phyloP scores from a whole-genome alignment of 2,329 filamentous ascomycete genomes.

The Paraphaeosphaeria sporulosa region DNA sequence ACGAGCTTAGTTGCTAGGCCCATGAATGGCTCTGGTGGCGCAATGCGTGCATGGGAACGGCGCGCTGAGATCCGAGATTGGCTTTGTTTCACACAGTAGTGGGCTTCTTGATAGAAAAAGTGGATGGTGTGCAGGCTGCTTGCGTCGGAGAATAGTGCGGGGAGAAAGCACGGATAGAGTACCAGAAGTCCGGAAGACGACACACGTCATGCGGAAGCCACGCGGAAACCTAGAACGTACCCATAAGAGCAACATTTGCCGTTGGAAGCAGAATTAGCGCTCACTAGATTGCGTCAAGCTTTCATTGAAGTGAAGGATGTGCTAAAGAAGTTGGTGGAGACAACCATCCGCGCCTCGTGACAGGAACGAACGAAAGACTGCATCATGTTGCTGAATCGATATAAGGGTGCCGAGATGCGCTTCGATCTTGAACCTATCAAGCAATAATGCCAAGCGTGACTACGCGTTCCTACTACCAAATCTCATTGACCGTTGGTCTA shows the following conservation, averaged over 20 bases:
- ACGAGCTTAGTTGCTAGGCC: neutral
- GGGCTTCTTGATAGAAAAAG: neutral
- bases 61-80: neutral
- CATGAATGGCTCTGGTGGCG: neutral
- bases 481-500: neutral
- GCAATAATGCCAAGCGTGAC: neutral
- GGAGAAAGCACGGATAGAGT: neutral
- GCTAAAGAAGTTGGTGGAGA: neutral
- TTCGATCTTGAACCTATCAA: neutral
- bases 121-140: conserved; percentile 2
- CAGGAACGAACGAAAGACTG: neutral
- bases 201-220: conserved; percentile 9
- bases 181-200: neutral
- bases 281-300: neutral
- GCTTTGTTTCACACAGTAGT: neutral
- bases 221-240: neutral
- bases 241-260: neutral
- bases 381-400: neutral
- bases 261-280: neutral
- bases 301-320: neutral
- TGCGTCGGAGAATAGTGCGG: conserved; percentile 13
- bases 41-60: neutral
- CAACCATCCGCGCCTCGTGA: neutral
- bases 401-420: neutral
- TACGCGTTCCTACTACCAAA: neutral